These are phyloP conservation scores for Leishmania turanica DNA, from an alignment of 208 protist genomes.

Conservation along the genomic window DNA sequence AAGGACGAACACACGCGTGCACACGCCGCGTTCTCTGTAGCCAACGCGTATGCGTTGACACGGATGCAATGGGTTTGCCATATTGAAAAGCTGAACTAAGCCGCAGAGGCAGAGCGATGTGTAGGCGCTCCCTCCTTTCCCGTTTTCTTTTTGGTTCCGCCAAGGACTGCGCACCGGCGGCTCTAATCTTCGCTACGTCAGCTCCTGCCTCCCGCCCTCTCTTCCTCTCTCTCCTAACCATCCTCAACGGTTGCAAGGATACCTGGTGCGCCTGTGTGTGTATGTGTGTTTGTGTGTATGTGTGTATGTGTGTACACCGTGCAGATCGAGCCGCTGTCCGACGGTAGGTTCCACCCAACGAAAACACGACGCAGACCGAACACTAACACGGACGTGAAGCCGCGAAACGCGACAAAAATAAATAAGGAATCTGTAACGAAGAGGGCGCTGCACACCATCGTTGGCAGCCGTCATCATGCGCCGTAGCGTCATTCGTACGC, in stretches of 20 bases:
- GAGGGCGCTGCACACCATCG: neutral
- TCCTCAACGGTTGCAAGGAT: neutral
- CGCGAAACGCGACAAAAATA: neutral
- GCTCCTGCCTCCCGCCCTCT: neutral
- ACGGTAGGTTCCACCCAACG: neutral
- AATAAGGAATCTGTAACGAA: neutral
- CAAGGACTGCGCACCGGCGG: neutral
- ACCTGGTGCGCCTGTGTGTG: neutral
- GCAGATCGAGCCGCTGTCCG: neutral
- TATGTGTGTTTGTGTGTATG: neutral
- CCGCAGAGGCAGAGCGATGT: neutral
- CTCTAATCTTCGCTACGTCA: neutral
- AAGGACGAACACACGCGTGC: neutral
- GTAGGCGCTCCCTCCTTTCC: neutral
- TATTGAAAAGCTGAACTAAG: neutral
- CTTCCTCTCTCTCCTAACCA: neutral
- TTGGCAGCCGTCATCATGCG: slow-evolving; percentile 46
- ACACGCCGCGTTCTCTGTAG: neutral
- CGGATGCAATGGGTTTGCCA: neutral
- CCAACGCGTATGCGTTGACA: neutral
- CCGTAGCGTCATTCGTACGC: slow-evolving; percentile 76
- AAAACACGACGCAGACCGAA: too few species aligned
- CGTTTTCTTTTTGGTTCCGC: neutral
- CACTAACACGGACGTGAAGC: neutral
- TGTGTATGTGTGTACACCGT: neutral